Evolutionary conservation across 2,329 filamentous ascomycete species (phyloP).

Genomic region (Colletotrichum endophyticum): DNA sequence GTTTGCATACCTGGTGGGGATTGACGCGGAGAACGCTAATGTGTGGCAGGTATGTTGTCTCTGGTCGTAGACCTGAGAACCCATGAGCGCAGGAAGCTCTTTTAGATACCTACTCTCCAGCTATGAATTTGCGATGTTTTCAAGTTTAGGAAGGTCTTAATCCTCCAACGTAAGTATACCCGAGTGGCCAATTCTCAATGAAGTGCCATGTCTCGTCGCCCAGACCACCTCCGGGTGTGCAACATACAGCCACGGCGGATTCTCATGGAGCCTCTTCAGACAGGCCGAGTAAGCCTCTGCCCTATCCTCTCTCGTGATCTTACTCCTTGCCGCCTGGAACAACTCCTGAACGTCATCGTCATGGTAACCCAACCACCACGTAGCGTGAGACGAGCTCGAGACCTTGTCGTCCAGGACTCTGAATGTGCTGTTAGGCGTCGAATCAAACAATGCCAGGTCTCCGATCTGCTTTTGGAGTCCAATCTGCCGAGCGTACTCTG

Average conservation of each 20-base stretch:
- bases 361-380: conserved; percentile 1
- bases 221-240: conserved; percentile 3
- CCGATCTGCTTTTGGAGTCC: conserved; percentile 1
- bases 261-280: not conserved
- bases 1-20: not conserved
- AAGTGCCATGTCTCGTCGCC: not conserved
- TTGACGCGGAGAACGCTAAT: not conserved
- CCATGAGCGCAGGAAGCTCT: not conserved
- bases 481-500: conserved; percentile 1
- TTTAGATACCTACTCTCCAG: rapidly evolving
- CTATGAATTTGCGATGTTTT: rapidly evolving
- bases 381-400: not conserved
- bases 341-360: not conserved
- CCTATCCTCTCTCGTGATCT: not conserved
- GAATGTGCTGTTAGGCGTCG: not conserved
- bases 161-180: not conserved
- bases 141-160: not conserved
- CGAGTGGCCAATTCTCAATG: not conserved
- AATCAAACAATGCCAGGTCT: not conserved
- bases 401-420: conserved; percentile 4
- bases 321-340: not conserved
- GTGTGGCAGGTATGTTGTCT: not conserved
- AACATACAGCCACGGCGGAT: not conserved
- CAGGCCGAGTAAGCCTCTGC: not conserved
- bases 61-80: not conserved